Evolutionary conservation across 140 eudicot genomes (phyloP), one percentile per base, ranked within the genome.

Genomic region (Stevia rebaudiana): DNA sequence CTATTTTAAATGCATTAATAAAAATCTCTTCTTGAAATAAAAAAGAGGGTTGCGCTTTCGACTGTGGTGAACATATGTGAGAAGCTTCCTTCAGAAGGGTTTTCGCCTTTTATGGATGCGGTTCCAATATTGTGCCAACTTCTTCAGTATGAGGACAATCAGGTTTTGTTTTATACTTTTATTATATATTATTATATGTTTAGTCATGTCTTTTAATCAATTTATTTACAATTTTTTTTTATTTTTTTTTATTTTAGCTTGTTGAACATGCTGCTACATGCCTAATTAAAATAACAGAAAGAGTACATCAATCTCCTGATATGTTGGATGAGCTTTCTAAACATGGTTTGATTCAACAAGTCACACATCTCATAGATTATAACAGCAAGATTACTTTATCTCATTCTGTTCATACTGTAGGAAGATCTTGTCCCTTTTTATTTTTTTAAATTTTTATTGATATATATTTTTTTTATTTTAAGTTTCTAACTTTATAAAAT

Each of bases 201-300:
- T 30, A 49, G 8, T 31, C 30, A 5, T 18, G 16, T 61, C 30
- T 37, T 19, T 23, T 71, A 22, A 65, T 49, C 28, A 63, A 50
- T 57, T 36, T 6, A 17, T 68, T 59, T 51, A 72, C 60, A 23
- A 42, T 15, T 63, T 49, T 2, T 4, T 28, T 5, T 56, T 79
- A 7, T 58, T n/a, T 28, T 5, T 56, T 79, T 9, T 58, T n/a
- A 41, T 65, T 72, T 22, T 78, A 90, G 97, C 88, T 90, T 75
- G 96, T 92, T 57, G 98, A 92, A 78, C 84, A 86, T 71, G 98
- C 71, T 46, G 90, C 83, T 12, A 85, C 82, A 53, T 85, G 95
- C 85, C 74, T 92, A 22, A 88, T 87, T 48, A 85, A 68, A 77
- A 88, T 92, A 66, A 94, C 73, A 25, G 87, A 81, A 73, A 78